Conservation (phyloP, 2,329 filamentous ascomycete species). For the Pseudopyrenochaeta lycopersici region DNA sequence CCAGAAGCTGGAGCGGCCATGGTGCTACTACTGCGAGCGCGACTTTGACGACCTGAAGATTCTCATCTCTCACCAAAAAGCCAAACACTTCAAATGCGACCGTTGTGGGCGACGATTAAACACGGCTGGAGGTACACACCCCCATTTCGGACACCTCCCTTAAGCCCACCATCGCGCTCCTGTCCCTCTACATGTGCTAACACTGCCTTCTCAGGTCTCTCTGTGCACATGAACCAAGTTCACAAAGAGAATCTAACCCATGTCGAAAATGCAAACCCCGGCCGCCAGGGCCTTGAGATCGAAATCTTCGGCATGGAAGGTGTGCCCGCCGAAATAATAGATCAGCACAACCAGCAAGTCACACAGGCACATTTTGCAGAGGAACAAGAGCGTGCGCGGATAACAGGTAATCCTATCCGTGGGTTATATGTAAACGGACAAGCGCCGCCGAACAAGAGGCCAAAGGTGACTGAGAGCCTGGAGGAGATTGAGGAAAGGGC, state of each 20-base stretch:
- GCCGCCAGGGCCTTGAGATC: constrained; percentile 83
- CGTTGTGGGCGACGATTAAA: constrained; percentile 87
- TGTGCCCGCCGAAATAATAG: constrained; percentile 84
- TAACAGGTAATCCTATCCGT: constrained; percentile 83
- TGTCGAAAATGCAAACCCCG: constrained; percentile 91
- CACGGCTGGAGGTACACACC: constrained; percentile 83
- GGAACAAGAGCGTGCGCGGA: constrained; percentile 81
- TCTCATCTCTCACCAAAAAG: constrained; percentile 95
- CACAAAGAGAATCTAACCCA: constrained; percentile 90
- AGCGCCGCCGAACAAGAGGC: constrained; percentile 62
- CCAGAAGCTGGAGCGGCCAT: constrained; percentile 85
- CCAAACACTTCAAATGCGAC: constrained; percentile 99
- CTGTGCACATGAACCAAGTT: constrained; percentile 97
- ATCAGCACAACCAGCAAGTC: constrained; percentile 86
- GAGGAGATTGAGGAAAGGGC: constrained; percentile 83
- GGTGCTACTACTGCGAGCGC: constrained; percentile 99
- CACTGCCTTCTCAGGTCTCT: constrained; percentile 70
- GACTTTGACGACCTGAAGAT: constrained; percentile 98
- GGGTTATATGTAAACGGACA: constrained; percentile 51
- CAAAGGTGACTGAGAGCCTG: constrained; percentile 74
- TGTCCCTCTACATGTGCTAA: constrained; percentile 12
- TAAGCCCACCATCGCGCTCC: background rate
- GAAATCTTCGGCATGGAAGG: constrained; percentile 99
- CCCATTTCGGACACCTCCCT: background rate
- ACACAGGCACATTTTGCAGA: constrained; percentile 85